Base-by-base conservation (phyloP, 2,329 filamentous ascomycete species). In the Sclerotinia borealis region DNA sequence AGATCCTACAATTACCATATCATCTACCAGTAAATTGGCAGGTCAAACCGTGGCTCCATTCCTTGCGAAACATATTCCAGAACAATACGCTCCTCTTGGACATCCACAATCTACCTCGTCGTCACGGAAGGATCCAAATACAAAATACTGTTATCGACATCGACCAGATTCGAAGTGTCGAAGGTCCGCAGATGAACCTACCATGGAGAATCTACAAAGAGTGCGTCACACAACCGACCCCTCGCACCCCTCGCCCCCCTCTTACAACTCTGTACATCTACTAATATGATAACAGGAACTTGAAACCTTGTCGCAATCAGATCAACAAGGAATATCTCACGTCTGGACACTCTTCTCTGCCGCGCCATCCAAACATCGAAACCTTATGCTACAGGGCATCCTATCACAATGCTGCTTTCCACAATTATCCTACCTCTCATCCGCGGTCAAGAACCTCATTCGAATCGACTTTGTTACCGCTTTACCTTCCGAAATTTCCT, bases 261-360 rank as follows among this genome's bases (percentile, higher is more conserved):
- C 37, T 45, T 11, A 39, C 41, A 19, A 29, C 19, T 19, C 15
- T 13, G 8, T 22, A 43, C 34, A 37, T 22, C 25, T 58, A 48
- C 51, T 61, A 4, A 60, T 13, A 68, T 49, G 49, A 48, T 59
- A 29, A 56, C 66, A 93, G 88, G 90, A 95, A 76, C 85, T 98
- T 59, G 90, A 93, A 70, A 87, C 84, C 52, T 83, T 97, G 39
- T 89, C 92, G 6, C 85, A 89, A 66, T 87, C 85, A 68, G 95
- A 99, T 75, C 92, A 96, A 77, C 92, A 97, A 77, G 93, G 91
- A 73, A 97, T 99, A 72, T 92, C 93, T 39, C 93, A 97, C 72
- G 93, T 98, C 63, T 99, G 95, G 95, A 96, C 93, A 0, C 82
- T 98, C 54, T 99, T 99, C 79, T 98, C 93, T 0, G 95, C 95